Evolutionary conservation across 2,329 filamentous ascomycete species (phyloP), one percentile per base, ranked within the genome.

Genomic region (Alternaria dauci): DNA sequence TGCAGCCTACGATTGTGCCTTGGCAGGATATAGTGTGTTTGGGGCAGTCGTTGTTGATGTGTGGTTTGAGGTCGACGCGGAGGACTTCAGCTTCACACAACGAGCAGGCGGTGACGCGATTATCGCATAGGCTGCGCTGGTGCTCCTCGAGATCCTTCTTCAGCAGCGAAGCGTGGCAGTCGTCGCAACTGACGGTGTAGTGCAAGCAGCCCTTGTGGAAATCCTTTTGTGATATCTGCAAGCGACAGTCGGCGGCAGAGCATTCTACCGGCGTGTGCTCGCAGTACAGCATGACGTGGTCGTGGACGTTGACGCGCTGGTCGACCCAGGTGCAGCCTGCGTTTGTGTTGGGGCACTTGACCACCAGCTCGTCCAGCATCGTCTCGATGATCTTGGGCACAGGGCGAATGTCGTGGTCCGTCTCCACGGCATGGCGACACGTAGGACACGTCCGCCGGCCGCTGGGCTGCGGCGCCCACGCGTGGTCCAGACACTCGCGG

Each of bases 221-320:
- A 71, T 88, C 83, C 72, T 85, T 88, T 68, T 85, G 82, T 43
- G 81, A 81, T n/a, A 85, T 82, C 50, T 80, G 79, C 62, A 84
- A 78, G 20, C 81, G 79, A 71, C 87, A 89, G 12, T 78, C 76
- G 32, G 76, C 67, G 20, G 78, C 78, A 1, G 84, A 80, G 61
- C 87, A 89, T 59, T 83, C 80, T 23, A 89, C 77, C 38, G 82
- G 75, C 52, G 82, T 81, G 68, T 85, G 85, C 11, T 81, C 82
- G 70, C 87, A 89, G 69, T 89, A 87, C 63, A 85, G 84, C 70
- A 86, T 82, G 52, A 88, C 82, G 71, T 89, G 87, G 59, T 85
- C 81, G 72, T 86, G 82, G 50, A 88, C 80, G 68, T 87, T 84
- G 42, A 83, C 84, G 48, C 87, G 81, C 54, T 87, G 83, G 48